Percentiles rank a stretch among this genome's conserved stretches.
These are phyloP conservation scores for Trichoderma brevicompactum DNA, from an alignment of 2,329 filamentous ascomycete genomes.

Conservation along the genomic window DNA sequence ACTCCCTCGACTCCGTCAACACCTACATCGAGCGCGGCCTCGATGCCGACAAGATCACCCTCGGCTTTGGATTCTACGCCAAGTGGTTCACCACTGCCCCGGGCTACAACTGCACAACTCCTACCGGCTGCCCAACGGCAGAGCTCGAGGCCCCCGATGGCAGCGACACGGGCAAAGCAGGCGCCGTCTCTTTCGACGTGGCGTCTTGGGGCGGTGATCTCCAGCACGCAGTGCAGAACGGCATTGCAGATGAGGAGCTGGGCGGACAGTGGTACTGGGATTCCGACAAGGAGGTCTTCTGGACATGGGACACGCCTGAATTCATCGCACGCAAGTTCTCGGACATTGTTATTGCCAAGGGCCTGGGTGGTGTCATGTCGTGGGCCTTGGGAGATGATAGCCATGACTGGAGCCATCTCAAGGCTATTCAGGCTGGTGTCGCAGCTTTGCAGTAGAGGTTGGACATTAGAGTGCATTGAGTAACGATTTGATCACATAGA, in stretches of 20 bases:
- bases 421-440: conserved; percentile 44
- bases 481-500: background rate
- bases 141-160: conserved; percentile 64
- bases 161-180: conserved; percentile 58
- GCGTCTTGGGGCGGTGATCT: conserved; percentile 45
- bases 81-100: conserved; percentile 67
- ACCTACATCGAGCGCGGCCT: conserved; percentile 64
- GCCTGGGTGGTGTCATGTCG: conserved; percentile 56
- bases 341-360: conserved; percentile 47
- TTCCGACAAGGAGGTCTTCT: conserved; percentile 50
- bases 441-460: background rate
- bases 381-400: conserved; percentile 59
- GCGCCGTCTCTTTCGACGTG: conserved; percentile 47
- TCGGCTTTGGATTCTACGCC: conserved; percentile 71
- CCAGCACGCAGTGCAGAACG: conserved; percentile 46
- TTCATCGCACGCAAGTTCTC: conserved; percentile 54
- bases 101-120: conserved; percentile 48
- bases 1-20: conserved; percentile 59
- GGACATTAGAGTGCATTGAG: background rate
- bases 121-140: conserved; percentile 63
- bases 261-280: conserved; percentile 63
- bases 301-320: conserved; percentile 60
- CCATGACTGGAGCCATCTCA: conserved; percentile 49
- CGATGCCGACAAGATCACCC: conserved; percentile 59
- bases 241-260: conserved; percentile 50